Evolutionary conservation across 345 rosid genomes (phyloP).

Genomic region (Melaleuca quinquenervia): DNA sequence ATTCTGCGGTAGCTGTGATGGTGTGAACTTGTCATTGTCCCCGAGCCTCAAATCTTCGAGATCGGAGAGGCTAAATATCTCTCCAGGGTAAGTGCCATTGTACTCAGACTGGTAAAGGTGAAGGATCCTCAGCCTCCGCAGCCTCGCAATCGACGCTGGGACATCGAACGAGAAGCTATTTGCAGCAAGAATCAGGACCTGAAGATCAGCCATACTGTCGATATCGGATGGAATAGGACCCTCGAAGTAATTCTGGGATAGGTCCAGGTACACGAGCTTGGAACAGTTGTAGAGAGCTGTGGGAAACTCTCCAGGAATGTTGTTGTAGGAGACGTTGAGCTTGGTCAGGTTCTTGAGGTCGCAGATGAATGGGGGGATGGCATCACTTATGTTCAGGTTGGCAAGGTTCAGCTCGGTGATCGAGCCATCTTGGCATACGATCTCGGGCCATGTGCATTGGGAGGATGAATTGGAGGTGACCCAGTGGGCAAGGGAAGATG

Average conservation of each 20-base stretch:
- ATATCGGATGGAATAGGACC: slow-evolving; percentile 40
- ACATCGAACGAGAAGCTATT: slow-evolving; percentile 35
- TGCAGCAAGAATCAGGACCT: slow-evolving; percentile 9
- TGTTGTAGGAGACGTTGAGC: slow-evolving; percentile 25
- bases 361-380: slow-evolving; percentile 41
- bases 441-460: slow-evolving; percentile 52
- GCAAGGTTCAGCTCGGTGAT: slow-evolving; percentile 13
- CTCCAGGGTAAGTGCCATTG: slow-evolving; percentile 26
- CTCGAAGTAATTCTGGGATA: slow-evolving; percentile 34
- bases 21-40: slow-evolving; percentile 5
- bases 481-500: slow-evolving; percentile 26
- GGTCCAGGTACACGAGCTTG: slow-evolving; percentile 34
- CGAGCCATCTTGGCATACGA: slow-evolving; percentile 23
- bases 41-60: slow-evolving; percentile 19
- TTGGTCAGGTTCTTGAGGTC: slow-evolving; percentile 24
- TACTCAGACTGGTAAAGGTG: slow-evolving; percentile 13
- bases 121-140: slow-evolving; percentile 19
- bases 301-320: slow-evolving; percentile 30
- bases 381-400: slow-evolving; percentile 8
- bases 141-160: slow-evolving; percentile 24
- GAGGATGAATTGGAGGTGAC: slow-evolving; percentile 7
- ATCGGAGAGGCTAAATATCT: slow-evolving; percentile 21
- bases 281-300: slow-evolving; percentile 24
- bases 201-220: slow-evolving; percentile 21
- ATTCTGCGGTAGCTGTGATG: slow-evolving; percentile 15